phyloP scores from a whole-genome alignment of 768 basidiomycete species.

The Pulveroboletus frians region DNA sequence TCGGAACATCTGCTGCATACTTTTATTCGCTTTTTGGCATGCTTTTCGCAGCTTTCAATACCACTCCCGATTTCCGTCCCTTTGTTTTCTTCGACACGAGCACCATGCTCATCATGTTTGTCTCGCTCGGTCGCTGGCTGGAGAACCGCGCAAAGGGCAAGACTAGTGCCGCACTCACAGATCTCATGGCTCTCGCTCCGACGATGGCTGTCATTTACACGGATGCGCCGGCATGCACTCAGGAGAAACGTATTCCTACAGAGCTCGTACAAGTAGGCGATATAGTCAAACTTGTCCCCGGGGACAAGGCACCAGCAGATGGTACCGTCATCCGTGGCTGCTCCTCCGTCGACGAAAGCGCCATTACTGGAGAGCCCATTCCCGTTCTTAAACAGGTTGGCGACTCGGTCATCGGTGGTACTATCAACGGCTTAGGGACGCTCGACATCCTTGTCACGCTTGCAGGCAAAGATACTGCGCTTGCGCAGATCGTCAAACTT shows the following conservation, averaged over 20 bases:
- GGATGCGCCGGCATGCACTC: conserved; percentile 70
- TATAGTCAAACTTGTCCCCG: conserved; percentile 88
- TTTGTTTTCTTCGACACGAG: conserved; percentile 97
- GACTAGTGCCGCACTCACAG: conserved; percentile 93
- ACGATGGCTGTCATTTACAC: conserved; percentile 96
- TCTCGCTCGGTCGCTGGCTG: conserved; percentile 90
- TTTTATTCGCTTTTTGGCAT: conserved; percentile 78
- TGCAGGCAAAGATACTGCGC: conserved; percentile 93
- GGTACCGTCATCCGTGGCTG: conserved; percentile 84
- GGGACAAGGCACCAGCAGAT: conserved; percentile 95
- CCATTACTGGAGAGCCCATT: conserved; percentile 91
- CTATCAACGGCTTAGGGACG: conserved; percentile 94
- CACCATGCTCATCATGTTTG: conserved; percentile 97
- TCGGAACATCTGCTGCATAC: conserved; percentile 93
- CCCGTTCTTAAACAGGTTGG: conserved; percentile 82
- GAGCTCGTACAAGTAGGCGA: conserved; percentile 95
- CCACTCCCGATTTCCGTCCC: conserved; percentile 66
- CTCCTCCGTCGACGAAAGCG: conserved; percentile 91
- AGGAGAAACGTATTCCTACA: conserved; percentile 88
- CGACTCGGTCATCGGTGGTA: conserved; percentile 90
- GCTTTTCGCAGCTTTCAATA: conserved; percentile 57
- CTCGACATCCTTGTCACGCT: conserved; percentile 95
- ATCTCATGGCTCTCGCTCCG: conserved; percentile 92
- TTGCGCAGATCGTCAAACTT: conserved; percentile 92
- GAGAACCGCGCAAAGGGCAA: conserved; percentile 97